Percentiles rank a stretch among this genome's conserved stretches.
phyloP scores from a whole-genome alignment of 306 rosid species.

The Acacia melanoxylon region DNA sequence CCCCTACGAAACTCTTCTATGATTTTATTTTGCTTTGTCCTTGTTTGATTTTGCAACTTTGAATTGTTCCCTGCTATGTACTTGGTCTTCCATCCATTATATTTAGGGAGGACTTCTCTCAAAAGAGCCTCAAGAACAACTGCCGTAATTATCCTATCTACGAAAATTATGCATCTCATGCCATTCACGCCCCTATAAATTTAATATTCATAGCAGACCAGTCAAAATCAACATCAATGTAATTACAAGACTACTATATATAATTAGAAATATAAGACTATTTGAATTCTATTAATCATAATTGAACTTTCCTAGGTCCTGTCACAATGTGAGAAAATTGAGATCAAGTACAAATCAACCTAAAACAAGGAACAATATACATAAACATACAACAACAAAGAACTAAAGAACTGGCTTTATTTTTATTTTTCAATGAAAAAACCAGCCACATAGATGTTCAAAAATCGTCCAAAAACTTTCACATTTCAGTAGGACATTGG shows the following conservation, averaged over 20 bases:
- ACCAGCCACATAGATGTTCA: background rate
- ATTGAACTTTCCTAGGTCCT: background rate
- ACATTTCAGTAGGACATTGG: background rate
- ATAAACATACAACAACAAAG: background rate
- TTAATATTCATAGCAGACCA: constrained; percentile 9
- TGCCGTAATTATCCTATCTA: constrained; percentile 77
- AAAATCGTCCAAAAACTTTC: constrained; percentile 2
- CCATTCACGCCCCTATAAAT: constrained; percentile 50
- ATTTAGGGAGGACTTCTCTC: constrained; percentile 59
- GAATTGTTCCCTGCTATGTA: constrained; percentile 64
- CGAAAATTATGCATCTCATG: constrained; percentile 83
- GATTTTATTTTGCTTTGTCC: constrained; percentile 66
- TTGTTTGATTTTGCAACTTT: constrained; percentile 53
- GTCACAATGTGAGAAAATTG: background rate
- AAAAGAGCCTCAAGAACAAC: constrained; percentile 55
- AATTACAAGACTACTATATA: background rate
- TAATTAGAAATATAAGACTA: background rate
- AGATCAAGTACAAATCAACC: background rate
- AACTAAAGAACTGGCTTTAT: background rate
- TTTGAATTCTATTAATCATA: background rate
- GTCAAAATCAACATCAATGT: constrained; percentile 1
- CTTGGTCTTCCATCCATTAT: constrained; percentile 73
- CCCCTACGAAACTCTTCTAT: constrained; percentile 22
- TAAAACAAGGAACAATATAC: background rate
- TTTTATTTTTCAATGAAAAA: background rate